Evolutionary conservation across 2,329 filamentous ascomycete species (phyloP), one percentile per base, ranked within the genome.

Genomic region (Stenocarpella maydis): DNA sequence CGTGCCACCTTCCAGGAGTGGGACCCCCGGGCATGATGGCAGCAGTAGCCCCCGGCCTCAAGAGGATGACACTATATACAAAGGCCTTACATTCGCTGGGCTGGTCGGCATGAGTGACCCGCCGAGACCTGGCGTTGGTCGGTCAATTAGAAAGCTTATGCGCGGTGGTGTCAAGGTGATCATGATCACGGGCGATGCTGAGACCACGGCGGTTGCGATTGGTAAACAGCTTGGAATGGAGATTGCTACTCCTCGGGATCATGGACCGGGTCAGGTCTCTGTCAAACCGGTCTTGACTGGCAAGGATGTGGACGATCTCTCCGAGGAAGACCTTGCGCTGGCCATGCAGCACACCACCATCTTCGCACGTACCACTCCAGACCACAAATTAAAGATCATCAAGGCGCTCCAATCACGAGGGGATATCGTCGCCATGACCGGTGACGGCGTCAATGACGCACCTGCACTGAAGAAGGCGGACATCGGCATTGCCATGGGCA

Each of bases 361-460:
- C 68, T 99, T 99, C 78, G 97, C 96, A 21, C 91, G 97, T 65
- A 98, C 96, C 2, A 97, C 94, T 73, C 96, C 96, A 0, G 96
- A 99, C 72, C 96, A 99, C 83, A 99, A 99, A 82, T 89, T 99
- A 84, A 98, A 97, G 81, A 99, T 99, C 76, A 92, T 99, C 71
- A 87, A 89, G 67, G 96, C 96, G 0, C 88, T 99, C 31, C 96
- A 99, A 80, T 90, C 92, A 68, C 92, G 95, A 45, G 95, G 95
- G 37, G 95, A 98, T 79, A 97, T 99, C 65, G 96, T 99, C 54
- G 97, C 96, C 69, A 99, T 99, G 96, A 99, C 96, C 15, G 96
- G 96, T 8, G 96, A 99, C 75, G 96, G 96, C 60, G 97, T 99
- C 70, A 99, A 99, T 75, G 96, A 99, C 82, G 96, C 96, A 2